Percentiles rank a stretch among this genome's conserved stretches.
phyloP scores from a whole-genome alignment of 1,139 yeast genomes.

The Candida mesenterica region DNA sequence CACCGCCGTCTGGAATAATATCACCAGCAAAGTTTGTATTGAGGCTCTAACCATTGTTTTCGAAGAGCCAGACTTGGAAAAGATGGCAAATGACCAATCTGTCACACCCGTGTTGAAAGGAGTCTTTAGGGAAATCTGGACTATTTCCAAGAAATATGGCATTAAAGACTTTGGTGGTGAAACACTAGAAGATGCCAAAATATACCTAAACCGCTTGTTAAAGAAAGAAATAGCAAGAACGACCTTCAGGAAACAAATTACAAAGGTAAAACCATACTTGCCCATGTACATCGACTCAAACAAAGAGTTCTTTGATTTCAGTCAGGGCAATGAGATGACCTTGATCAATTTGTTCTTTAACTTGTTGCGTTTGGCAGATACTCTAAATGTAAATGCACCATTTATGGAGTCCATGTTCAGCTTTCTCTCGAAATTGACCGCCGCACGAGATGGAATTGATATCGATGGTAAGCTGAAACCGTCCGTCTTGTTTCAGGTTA shows the following conservation, averaged over 20 bases:
- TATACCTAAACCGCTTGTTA: neutral
- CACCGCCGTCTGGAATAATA: slow-evolving; percentile 14
- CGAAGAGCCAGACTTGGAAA: slow-evolving; percentile 20
- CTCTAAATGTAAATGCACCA: slow-evolving; percentile 11
- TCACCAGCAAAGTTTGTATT: slow-evolving; percentile 17
- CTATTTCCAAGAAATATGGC: slow-evolving; percentile 8
- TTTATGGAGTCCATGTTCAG: slow-evolving; percentile 17
- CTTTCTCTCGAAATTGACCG: slow-evolving; percentile 14
- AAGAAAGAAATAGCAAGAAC: slow-evolving; percentile 3
- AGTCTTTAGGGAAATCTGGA: slow-evolving; percentile 19
- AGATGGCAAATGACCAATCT: slow-evolving; percentile 11
- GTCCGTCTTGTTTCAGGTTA: slow-evolving; percentile 14
- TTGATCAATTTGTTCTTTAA: slow-evolving; percentile 10
- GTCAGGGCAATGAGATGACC: slow-evolving; percentile 18
- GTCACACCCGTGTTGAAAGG: slow-evolving; percentile 21
- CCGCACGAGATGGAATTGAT: slow-evolving; percentile 13
- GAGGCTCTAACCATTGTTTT: slow-evolving; percentile 20
- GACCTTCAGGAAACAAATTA: neutral
- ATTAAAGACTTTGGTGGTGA: neutral
- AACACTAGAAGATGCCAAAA: slow-evolving; percentile 2
- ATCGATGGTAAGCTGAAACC: slow-evolving; percentile 11
- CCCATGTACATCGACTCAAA: slow-evolving; percentile 15
- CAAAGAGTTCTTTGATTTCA: slow-evolving; percentile 19
- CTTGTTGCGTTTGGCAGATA: slow-evolving; percentile 13
- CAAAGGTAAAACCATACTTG: slow-evolving; percentile 6